Percentiles rank a stretch among this genome's conserved stretches.
phyloP scores from a whole-genome alignment of 345 rosid genomes.

The Salix koriyanagi region DNA sequence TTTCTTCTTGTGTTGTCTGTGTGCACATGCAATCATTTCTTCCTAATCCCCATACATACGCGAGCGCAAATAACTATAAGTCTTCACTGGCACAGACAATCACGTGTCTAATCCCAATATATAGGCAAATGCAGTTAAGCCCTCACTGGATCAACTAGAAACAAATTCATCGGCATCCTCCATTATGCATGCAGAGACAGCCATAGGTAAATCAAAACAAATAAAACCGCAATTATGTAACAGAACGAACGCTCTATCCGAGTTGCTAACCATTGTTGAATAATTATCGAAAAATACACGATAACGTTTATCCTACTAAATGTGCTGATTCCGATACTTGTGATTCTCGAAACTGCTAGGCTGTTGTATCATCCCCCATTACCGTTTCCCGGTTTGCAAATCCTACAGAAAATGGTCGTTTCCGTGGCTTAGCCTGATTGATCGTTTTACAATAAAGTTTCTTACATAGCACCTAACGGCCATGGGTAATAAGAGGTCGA shows the following conservation, averaged over 20 bases:
- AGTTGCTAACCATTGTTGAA: slow-evolving; percentile 6
- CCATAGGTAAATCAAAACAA: slow-evolving; percentile 16
- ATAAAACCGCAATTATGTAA: slow-evolving; percentile 20
- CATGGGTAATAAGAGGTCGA: slow-evolving; percentile 31
- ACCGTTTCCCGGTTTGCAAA: slow-evolving; percentile 29
- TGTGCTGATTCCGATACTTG: slow-evolving; percentile 17
- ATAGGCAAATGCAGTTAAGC: not conserved
- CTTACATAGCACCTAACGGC: slow-evolving; percentile 24
- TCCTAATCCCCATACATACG: not conserved
- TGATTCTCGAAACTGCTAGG: slow-evolving; percentile 29
- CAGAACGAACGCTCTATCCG: slow-evolving; percentile 15
- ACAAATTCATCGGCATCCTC: slow-evolving; percentile 1
- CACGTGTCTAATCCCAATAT: not conserved
- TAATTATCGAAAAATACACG: slow-evolving; percentile 15
- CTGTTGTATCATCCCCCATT: slow-evolving; percentile 28
- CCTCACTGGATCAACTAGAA: not conserved
- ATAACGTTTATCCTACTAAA: slow-evolving; percentile 27
- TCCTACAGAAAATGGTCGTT: slow-evolving; percentile 47
- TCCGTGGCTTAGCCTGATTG: slow-evolving; percentile 35
- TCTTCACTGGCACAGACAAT: not conserved
- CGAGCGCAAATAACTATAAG: not conserved
- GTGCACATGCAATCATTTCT: not conserved
- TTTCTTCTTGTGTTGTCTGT: not conserved
- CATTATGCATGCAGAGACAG: slow-evolving; percentile 7
- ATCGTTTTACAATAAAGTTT: slow-evolving; percentile 29